Conservation (phyloP, 176 grass and related monocot genomes). For the Eragrostis curvula region DNA sequence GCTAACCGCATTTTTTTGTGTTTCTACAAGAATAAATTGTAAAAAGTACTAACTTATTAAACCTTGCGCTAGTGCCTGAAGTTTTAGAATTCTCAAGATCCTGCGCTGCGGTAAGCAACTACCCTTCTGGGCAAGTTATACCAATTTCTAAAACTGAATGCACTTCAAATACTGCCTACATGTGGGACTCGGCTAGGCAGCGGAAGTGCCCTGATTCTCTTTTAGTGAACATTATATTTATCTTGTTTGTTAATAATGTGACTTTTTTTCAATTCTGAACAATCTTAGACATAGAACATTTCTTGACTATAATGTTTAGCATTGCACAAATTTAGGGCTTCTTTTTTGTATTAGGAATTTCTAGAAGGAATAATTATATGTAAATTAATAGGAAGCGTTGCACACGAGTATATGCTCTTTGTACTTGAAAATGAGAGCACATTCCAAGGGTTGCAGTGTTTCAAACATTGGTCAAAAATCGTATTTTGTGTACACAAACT, state of each 20-base stretch:
- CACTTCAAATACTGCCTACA: background rate
- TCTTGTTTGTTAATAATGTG: background rate
- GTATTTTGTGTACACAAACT: too few relatives aligned
- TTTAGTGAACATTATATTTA: background rate
- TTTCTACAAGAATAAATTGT: too few relatives aligned
- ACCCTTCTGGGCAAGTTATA: background rate
- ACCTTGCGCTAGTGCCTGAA: background rate
- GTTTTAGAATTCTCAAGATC: background rate
- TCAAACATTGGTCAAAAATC: too few relatives aligned
- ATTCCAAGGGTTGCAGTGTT: too few relatives aligned
- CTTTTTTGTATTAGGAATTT: background rate
- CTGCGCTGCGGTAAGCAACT: background rate
- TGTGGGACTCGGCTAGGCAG: background rate
- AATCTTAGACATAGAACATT: background rate
- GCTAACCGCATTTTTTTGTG: too few relatives aligned
- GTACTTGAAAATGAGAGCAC: too few relatives aligned
- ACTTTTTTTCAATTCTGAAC: background rate
- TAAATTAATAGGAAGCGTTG: background rate
- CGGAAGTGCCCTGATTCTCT: background rate
- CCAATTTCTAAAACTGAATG: background rate
- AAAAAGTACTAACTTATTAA: background rate
- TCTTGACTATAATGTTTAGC: background rate
- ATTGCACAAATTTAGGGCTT: background rate
- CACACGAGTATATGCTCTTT: background rate
- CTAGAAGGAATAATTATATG: background rate